Evolutionary conservation across 805 yeast species (phyloP).

Genomic region (Saturnispora sanitii): DNA sequence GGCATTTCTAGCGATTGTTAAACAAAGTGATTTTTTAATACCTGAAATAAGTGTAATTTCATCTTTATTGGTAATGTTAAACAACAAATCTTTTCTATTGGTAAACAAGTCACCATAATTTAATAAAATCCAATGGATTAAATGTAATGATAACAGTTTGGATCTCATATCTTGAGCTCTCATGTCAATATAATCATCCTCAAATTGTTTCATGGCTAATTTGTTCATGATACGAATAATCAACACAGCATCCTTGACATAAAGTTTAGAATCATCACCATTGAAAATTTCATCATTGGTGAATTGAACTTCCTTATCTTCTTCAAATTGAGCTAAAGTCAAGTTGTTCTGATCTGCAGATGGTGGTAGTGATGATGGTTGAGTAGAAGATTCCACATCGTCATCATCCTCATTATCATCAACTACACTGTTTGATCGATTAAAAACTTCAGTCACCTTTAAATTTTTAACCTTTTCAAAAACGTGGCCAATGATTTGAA

Average conservation of each 20-base stretch:
- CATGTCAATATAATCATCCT: conserved; percentile 68
- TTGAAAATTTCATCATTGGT: conserved; percentile 32
- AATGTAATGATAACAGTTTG: conserved; percentile 76
- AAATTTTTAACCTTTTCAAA: conserved; percentile 51
- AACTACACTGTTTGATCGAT: not conserved
- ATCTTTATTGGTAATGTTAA: conserved; percentile 39
- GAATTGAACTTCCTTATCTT: conserved; percentile 43
- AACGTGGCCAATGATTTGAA: conserved; percentile 79
- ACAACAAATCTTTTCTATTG: conserved; percentile 45
- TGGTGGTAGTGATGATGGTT: not conserved
- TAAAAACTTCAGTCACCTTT: not conserved
- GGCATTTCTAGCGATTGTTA: conserved; percentile 81
- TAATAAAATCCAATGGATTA: conserved; percentile 75
- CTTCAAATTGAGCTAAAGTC: conserved; percentile 52
- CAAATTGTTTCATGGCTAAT: conserved; percentile 76
- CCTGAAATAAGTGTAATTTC: conserved; percentile 65
- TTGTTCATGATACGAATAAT: conserved; percentile 93
- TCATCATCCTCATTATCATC: not conserved
- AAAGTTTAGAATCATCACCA: conserved; percentile 54
- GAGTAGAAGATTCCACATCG: no score
- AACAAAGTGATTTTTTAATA: conserved; percentile 72
- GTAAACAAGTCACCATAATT: conserved; percentile 78
- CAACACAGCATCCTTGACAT: conserved; percentile 83
- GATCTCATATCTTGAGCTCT: conserved; percentile 89
- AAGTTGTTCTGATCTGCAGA: conserved; percentile 19